Conservation (phyloP, 1,139 yeast genomes). For the Geotrichum histeridarum region DNA sequence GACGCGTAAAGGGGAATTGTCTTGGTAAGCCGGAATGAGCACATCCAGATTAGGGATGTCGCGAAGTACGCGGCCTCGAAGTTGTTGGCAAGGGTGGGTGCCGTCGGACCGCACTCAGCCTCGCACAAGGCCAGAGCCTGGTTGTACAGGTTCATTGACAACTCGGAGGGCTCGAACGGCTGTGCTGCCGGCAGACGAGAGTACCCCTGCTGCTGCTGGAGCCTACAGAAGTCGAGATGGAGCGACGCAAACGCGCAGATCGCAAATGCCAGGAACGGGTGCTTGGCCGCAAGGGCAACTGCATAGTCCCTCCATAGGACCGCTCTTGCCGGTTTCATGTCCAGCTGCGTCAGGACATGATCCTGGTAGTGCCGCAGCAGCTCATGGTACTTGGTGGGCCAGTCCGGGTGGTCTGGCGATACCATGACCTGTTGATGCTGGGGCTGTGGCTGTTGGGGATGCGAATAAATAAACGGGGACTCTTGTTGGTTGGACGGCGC, state of each 20-base stretch:
- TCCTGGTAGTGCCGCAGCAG: slow-evolving; percentile 13
- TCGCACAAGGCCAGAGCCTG: slow-evolving; percentile 8
- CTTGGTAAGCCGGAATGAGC: slow-evolving; percentile 10
- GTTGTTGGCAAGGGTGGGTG: slow-evolving; percentile 1
- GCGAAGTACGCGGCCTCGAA: slow-evolving; percentile 14
- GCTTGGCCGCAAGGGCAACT: slow-evolving; percentile 4
- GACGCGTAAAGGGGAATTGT: slow-evolving; percentile 1
- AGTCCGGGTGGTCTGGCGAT: slow-evolving; percentile 4
- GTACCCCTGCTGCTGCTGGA: neutral
- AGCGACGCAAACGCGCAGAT: slow-evolving; percentile 7
- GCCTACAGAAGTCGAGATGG: slow-evolving; percentile 8
- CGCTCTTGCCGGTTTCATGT: slow-evolving; percentile 1
- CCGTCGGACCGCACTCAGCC: neutral
- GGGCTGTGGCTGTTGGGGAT: neutral
- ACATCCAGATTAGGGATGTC: slow-evolving; percentile 10
- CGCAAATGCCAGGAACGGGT: slow-evolving; percentile 8
- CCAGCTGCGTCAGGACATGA: neutral
- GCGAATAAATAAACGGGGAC: neutral
- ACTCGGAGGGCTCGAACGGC: slow-evolving; percentile 11
- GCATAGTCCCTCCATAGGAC: slow-evolving; percentile 5
- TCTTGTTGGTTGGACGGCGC: neutral
- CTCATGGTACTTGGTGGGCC: slow-evolving; percentile 10
- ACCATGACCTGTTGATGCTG: neutral
- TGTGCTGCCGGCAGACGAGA: neutral
- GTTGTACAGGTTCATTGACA: slow-evolving; percentile 7